Conservation (phyloP, 768 basidiomycete genomes). For the Fomitopsis serialis region DNA sequence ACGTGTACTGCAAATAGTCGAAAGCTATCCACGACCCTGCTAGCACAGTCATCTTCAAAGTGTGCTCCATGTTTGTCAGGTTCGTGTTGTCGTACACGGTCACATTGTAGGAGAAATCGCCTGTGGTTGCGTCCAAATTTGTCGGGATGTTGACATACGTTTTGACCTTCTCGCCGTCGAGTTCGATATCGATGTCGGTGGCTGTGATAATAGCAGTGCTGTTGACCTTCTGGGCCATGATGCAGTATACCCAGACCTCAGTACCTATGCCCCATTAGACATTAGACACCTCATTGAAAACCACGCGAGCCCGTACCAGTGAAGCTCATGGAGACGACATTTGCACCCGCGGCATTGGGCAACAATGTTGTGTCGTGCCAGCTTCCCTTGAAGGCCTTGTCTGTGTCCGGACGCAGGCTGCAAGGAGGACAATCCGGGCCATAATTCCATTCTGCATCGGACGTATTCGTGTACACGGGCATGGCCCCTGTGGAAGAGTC, state of each 20-base stretch:
- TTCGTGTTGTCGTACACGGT: neutral
- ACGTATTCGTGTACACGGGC: neutral
- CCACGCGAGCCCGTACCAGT: neutral
- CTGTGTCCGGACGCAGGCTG: neutral
- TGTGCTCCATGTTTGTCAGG: conserved; percentile 4
- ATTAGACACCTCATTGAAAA: too few relatives aligned
- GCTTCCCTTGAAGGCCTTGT: neutral
- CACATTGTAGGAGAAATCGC: conserved; percentile 1
- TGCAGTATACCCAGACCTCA: conserved; percentile 6
- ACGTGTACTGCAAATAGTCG: conserved; percentile 9
- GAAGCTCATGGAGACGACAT: too few relatives aligned
- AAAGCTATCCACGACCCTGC: conserved; percentile 6
- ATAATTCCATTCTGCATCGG: conserved; percentile 2
- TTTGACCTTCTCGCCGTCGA: conserved; percentile 4
- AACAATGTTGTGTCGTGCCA: conserved; percentile 11
- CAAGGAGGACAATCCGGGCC: conserved; percentile 7
- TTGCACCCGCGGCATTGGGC: neutral
- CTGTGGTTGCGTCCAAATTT: neutral
- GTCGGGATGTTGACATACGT: neutral
- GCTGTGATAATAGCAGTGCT: neutral
- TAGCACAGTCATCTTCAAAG: neutral
- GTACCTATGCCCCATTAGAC: neutral
- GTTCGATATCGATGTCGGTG: conserved; percentile 9
- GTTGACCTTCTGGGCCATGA: neutral
- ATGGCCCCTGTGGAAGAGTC: conserved; percentile 7